phyloP scores from a whole-genome alignment of 345 rosid species.

The Brassica nigra region DNA sequence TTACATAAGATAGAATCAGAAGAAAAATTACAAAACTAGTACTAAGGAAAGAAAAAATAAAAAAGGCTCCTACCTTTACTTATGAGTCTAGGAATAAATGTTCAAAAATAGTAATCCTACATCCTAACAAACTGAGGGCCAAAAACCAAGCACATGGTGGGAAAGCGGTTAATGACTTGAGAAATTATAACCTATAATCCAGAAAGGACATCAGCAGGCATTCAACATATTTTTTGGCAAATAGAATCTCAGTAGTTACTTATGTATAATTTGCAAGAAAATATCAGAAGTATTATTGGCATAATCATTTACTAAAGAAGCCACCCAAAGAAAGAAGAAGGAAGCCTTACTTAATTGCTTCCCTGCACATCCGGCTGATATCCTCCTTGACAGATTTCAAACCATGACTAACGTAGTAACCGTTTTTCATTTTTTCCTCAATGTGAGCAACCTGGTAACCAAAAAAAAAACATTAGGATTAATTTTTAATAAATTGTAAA shows the following conservation, averaged over 20 bases:
- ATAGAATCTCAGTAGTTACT: slow-evolving; percentile 7
- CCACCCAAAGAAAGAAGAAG: slow-evolving; percentile 15
- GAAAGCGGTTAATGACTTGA: slow-evolving; percentile 10
- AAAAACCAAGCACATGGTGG: slow-evolving; percentile 13
- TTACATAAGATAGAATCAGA: slow-evolving; percentile 29
- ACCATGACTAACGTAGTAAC: slow-evolving; percentile 85
- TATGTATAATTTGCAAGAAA: slow-evolving; percentile 6
- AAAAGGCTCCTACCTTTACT: slow-evolving; percentile 6
- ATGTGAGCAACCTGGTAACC: slow-evolving; percentile 76
- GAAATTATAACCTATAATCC: slow-evolving; percentile 7
- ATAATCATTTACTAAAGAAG: slow-evolving; percentile 13
- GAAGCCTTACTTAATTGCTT: slow-evolving; percentile 86
- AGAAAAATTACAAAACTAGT: slow-evolving; percentile 22
- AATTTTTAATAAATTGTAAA: slow-evolving; percentile 9
- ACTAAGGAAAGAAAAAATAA: slow-evolving; percentile 10
- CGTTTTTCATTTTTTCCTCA: slow-evolving; percentile 75
- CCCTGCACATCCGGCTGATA: slow-evolving; percentile 96
- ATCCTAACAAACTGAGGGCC: slow-evolving; percentile 14
- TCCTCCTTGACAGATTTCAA: slow-evolving; percentile 89
- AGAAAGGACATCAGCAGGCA: slow-evolving; percentile 16
- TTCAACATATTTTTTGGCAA: slow-evolving; percentile 23
- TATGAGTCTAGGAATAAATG: slow-evolving; percentile 28
- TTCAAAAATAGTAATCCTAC: slow-evolving; percentile 13
- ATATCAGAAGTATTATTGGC: not conserved
- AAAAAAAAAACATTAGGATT: slow-evolving; percentile 35